phyloP scores from a whole-genome alignment of 768 basidiomycete species.

The Boletus rufocinnamomeus region DNA sequence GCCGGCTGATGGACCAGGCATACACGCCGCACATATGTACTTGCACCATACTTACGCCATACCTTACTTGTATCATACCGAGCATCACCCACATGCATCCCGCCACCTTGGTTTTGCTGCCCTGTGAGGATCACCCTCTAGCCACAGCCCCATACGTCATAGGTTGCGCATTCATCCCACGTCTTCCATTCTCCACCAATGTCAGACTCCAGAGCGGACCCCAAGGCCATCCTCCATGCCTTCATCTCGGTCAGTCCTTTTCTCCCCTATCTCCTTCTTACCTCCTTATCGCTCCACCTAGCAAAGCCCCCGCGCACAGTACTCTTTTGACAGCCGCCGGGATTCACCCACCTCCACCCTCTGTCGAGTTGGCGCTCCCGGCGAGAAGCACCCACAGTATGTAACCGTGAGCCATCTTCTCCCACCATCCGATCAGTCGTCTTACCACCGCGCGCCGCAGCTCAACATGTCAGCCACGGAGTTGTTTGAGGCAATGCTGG shows the following conservation, averaged over 20 bases:
- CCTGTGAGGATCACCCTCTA: constrained; percentile 4
- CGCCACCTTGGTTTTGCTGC: constrained; percentile 1
- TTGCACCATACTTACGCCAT: constrained; percentile 29
- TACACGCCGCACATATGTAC: constrained; percentile 30
- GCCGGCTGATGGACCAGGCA: constrained; percentile 14
- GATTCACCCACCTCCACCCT: constrained; percentile 58
- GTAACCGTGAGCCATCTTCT: constrained; percentile 47
- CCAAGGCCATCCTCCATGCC: constrained; percentile 38
- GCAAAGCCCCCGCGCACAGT: constrained; percentile 44
- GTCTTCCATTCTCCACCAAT: constrained; percentile 23
- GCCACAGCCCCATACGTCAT: constrained; percentile 30
- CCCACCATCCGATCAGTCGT: constrained; percentile 8
- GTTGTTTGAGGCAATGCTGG: constrained; percentile 75
- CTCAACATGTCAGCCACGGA: constrained; percentile 62
- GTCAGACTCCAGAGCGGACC: constrained; percentile 19
- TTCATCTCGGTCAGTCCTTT: constrained; percentile 45
- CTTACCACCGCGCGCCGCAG: constrained; percentile 38
- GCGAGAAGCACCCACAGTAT: constrained; percentile 48
- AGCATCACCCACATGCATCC: constrained; percentile 17
- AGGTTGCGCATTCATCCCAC: background rate
- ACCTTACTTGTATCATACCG: constrained; percentile 29
- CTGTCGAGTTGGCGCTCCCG: constrained; percentile 48
- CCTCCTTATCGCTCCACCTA: constrained; percentile 4
- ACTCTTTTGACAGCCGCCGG: constrained; percentile 65
- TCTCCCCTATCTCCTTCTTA: background rate